Evolutionary conservation across 2,329 filamentous ascomycete species (phyloP), one percentile per base, ranked within the genome.

Genomic region (Trichoderma sp.): DNA sequence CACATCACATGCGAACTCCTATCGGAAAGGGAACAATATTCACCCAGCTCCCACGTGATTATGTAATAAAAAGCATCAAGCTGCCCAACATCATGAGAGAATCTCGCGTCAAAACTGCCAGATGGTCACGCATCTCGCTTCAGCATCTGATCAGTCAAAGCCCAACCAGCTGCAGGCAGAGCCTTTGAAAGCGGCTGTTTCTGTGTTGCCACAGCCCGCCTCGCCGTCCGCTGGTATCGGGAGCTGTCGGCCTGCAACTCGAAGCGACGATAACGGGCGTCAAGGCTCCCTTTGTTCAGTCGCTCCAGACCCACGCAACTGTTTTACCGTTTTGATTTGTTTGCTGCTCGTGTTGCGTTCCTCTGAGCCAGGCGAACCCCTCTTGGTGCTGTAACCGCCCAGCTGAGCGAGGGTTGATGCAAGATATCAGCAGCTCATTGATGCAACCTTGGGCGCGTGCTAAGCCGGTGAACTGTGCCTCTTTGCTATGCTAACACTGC

Each of bases 131-230:
- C 69, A 75, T 59, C 33, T 64, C 38, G 63, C 67, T 72, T 63
- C 65, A 75, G 75, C 76, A 69, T 68, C 76, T 76, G 75, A 75
- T 75, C 76, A 75, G 50, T 76, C 62, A 64, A 75, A 38, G 75
- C 59, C 76, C 76, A 77, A 74, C 71, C 67, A 73, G 59, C 71
- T 71, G 38, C 41, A 62, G 41, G 62, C 69, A 29, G 75, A 63
- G 67, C 38, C 29, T 67, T 33, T 66, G 33, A 64, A 71, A 60
- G 63, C 68, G 67, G 67, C 45, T 56, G 50, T 41, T 53, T 27
- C 53, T 35, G 35, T 53, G 29, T 71, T 71, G 68, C 33, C 16
- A 45, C 62, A 33, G 75, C 67, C 53, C 75, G 12, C 31, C 50
- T 72, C 27, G 50, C 53, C 33, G 62, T 59, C 41, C 66, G 74